A percentile compares a stretch with the other conserved stretches of the same genome.
These are phyloP conservation scores for Cystobasidium slooffiae DNA, from an alignment of 1,284 basidiomycete genomes.

Conservation along the genomic window DNA sequence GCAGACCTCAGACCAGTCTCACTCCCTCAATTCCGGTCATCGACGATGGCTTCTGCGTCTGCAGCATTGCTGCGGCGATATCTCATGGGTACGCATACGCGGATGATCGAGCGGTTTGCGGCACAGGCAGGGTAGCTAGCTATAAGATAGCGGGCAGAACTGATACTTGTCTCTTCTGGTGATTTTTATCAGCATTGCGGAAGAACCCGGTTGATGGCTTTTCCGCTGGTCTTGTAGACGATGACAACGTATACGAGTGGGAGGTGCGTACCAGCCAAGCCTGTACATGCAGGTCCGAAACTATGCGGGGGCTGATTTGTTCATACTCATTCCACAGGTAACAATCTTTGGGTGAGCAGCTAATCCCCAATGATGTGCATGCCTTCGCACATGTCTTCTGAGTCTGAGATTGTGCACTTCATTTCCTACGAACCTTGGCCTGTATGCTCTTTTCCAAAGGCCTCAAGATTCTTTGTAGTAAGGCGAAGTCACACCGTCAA, in stretches of 20 bases:
- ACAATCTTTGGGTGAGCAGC: constrained; percentile 52
- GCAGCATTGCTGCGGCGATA: constrained; percentile 28
- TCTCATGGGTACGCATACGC: constrained; percentile 12
- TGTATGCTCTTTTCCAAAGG: constrained; percentile 59
- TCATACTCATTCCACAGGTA: constrained; percentile 32
- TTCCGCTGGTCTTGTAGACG: constrained; percentile 91
- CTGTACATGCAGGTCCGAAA: not conserved
- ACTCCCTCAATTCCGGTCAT: not conserved
- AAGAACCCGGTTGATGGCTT: constrained; percentile 64
- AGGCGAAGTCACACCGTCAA: constrained; percentile 50
- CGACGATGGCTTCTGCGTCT: constrained; percentile 35
- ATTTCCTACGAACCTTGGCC: not conserved
- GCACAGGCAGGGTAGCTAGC: not conserved
- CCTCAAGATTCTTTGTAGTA: constrained; percentile 89
- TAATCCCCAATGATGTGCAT: not conserved
- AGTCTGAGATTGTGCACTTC: not conserved
- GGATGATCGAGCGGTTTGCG: constrained; percentile 14
- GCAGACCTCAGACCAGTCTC: no score
- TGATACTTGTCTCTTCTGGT: not conserved
- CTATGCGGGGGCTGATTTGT: not conserved
- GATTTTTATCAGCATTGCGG: constrained; percentile 10
- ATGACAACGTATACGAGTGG: constrained; percentile 91
- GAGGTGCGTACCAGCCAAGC: constrained; percentile 59
- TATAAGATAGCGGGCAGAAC: not conserved
- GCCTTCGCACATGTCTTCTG: not conserved